phyloP scores from a whole-genome alignment of 2,329 filamentous ascomycete genomes.

The Calonectria pseudoreteaudii region DNA sequence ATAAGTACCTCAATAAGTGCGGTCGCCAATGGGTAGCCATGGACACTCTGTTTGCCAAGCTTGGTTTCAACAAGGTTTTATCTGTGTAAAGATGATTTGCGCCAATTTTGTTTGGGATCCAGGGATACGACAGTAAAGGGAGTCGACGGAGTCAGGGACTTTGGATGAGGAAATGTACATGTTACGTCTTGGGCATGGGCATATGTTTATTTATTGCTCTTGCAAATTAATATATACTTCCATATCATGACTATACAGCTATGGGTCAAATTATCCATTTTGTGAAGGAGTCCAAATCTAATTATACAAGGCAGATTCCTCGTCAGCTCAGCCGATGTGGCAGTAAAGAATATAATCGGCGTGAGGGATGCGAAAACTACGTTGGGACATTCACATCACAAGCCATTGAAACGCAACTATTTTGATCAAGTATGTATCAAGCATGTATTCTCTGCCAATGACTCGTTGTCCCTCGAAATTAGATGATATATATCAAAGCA shows the following conservation, averaged over 20 bases:
- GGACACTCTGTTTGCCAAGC: slow-evolving; percentile 83
- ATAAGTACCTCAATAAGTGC: slow-evolving; percentile 88
- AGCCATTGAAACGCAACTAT: neutral
- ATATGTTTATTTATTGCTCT: neutral
- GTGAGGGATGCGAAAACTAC: neutral
- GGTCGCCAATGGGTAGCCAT: slow-evolving; percentile 94
- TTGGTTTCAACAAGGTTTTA: slow-evolving; percentile 63
- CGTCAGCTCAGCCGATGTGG: neutral
- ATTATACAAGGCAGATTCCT: neutral
- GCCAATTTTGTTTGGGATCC: neutral
- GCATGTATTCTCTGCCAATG: slow-evolving; percentile 40
- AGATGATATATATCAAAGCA: slow-evolving; percentile 46
- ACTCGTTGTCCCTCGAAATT: slow-evolving; percentile 40
- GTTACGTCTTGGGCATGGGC: neutral
- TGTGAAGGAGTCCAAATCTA: neutral
- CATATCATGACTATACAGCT: neutral
- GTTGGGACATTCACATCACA: too few species aligned
- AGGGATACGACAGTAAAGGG: neutral
- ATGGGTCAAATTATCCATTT: neutral
- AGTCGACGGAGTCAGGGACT: slow-evolving; percentile 31
- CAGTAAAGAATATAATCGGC: neutral
- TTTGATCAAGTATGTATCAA: slow-evolving; percentile 34
- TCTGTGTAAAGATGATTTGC: neutral
- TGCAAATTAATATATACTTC: neutral
- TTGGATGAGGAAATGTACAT: neutral